These are phyloP conservation scores for Microdochium bolleyi DNA, from an alignment of 2,329 filamentous ascomycete genomes.

Conservation along the genomic window DNA sequence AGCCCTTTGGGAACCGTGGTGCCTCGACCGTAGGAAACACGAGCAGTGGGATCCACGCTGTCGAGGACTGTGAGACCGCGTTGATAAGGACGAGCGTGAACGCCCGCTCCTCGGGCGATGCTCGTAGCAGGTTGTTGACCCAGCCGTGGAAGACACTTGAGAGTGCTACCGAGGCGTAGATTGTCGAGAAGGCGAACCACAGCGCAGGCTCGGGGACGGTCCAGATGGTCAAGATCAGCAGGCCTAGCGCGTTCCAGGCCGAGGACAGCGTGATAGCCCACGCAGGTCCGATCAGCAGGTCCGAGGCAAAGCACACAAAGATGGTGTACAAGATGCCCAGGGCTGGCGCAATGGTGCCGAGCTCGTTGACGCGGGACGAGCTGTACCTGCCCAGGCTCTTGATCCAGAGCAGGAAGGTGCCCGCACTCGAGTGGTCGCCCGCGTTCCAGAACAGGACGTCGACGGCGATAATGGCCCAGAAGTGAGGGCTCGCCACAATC, in stretches of 20 bases:
- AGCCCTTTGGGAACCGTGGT: slow-evolving; percentile 33
- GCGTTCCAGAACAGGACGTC: slow-evolving; percentile 52
- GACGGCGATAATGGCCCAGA: slow-evolving; percentile 41
- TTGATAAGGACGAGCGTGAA: slow-evolving; percentile 44
- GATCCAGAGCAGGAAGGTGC: slow-evolving; percentile 48
- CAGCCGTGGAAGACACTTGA: slow-evolving; percentile 48
- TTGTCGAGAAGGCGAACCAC: slow-evolving; percentile 45
- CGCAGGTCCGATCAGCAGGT: slow-evolving; percentile 41
- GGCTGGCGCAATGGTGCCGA: slow-evolving; percentile 42
- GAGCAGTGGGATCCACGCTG: slow-evolving; percentile 46
- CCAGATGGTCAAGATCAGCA: slow-evolving; percentile 48
- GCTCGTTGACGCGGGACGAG: slow-evolving; percentile 36
- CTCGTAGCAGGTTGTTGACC: slow-evolving; percentile 41
- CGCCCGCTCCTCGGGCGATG: slow-evolving; percentile 35
- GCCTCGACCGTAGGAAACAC: slow-evolving; percentile 38
- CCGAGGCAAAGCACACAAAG: slow-evolving; percentile 44
- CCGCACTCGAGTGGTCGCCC: slow-evolving; percentile 33
- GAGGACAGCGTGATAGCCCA: slow-evolving; percentile 46
- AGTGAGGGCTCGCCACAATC: slow-evolving; percentile 31
- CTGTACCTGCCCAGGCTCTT: slow-evolving; percentile 43
- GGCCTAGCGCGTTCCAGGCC: slow-evolving; percentile 41
- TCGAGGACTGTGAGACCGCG: slow-evolving; percentile 43
- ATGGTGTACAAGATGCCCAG: slow-evolving; percentile 50
- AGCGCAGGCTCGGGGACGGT: slow-evolving; percentile 43
- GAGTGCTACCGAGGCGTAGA: slow-evolving; percentile 40